Evolutionary conservation across 1,284 basidiomycete genomes (phyloP), one percentile per base, ranked within the genome.

Genomic region (Chiua sp.): DNA sequence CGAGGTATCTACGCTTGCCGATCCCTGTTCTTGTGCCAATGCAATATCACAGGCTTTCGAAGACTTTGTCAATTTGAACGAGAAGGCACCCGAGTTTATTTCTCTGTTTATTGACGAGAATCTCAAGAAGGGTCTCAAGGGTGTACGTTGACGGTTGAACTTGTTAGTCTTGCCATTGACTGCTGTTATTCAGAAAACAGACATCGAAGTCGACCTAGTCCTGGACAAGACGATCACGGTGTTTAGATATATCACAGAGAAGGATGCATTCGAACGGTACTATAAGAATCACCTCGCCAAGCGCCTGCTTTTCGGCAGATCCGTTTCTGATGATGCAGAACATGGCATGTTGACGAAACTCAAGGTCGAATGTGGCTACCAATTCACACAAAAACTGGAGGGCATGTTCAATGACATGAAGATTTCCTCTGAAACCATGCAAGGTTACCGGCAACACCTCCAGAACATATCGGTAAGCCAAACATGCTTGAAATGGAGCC

Each of bases 351-450:
- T 99, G 16, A 92, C 95, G 54, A 99, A 98, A 78, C 88, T 99
- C 72, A 99, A 99, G 80, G 84, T 98, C 46, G 96, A 99, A 77
- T 94, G 93, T 69, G 98, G 98, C 11, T 93, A 93, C 71, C 94
- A 97, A 71, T 99, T 98, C 74, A 98, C 98, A 1, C 95, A 98
- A 77, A 98, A 98, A 74, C 81, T 99, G 66, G 97, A 99, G 75
- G 97, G 98, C 57, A 99, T 99, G 98, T 97, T 99, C 82, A 88
- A 96, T 68, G 98, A 99, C 73, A 97, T 99, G 88, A 94, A 90
- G 69, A 77, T 98, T 44, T 97, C 94, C 22, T 79, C 82, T 30
- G 98, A 99, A 59, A 90, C 88, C 11, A 94, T 92, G 81, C 81
- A 85, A 55, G 85, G 84, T 7, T 99, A 95, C 75, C 83, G 83